These are phyloP conservation scores for Backusella sp. DNA, from an alignment of 192 early-diverging fungal species.

Conservation along the genomic window DNA sequence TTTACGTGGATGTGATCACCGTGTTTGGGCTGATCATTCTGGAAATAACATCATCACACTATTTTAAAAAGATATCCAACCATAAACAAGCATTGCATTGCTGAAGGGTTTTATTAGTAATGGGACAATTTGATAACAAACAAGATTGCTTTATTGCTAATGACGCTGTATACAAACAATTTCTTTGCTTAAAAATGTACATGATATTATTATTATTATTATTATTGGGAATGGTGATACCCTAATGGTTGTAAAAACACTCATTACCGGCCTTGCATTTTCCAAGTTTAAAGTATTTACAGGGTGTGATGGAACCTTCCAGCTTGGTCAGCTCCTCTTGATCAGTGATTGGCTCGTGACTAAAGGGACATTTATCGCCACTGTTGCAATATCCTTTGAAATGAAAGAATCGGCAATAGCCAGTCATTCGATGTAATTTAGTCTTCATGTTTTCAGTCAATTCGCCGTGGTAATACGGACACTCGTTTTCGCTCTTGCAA, in stretches of 20 bases:
- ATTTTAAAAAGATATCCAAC: too few species aligned
- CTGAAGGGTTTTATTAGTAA: too few species aligned
- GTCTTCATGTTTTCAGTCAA: not conserved
- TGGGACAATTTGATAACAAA: too few species aligned
- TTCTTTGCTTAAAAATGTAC: too few species aligned
- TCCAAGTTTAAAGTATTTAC: slow-evolving; percentile 18
- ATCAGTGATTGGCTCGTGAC: slow-evolving; percentile 17
- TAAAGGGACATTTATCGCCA: slow-evolving; percentile 35
- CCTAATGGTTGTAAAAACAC: slow-evolving; percentile 21
- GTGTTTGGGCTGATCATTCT: too few species aligned
- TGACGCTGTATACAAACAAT: too few species aligned
- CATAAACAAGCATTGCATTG: too few species aligned
- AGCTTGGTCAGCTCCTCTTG: slow-evolving; percentile 9
- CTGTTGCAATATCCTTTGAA: slow-evolving; percentile 37
- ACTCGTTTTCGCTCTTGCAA: slow-evolving; percentile 20
- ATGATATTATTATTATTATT: too few species aligned
- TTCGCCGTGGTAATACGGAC: slow-evolving; percentile 30
- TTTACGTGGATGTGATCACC: too few species aligned
- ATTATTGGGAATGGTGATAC: too few species aligned
- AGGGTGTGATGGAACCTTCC: slow-evolving; percentile 13
- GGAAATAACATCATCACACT: too few species aligned
- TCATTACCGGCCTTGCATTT: slow-evolving; percentile 27
- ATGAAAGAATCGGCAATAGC: slow-evolving; percentile 36
- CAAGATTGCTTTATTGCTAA: too few species aligned
- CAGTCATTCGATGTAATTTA: slow-evolving; percentile 13